phyloP scores from a whole-genome alignment of 371 early-diverging fungal species.

The Apophysomyces trapeziformis region DNA sequence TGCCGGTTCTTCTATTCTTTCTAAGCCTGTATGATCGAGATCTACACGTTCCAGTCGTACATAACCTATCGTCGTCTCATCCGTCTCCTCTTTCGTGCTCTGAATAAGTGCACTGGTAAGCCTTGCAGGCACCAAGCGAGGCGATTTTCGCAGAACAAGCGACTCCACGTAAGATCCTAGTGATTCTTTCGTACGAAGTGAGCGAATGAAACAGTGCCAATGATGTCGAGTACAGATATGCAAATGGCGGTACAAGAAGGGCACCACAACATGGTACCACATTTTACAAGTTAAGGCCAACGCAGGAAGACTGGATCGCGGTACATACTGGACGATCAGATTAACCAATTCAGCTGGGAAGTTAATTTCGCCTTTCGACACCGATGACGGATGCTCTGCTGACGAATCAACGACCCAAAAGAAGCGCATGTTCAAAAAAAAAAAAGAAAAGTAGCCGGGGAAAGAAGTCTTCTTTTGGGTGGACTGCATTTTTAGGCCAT shows the following conservation, averaged over 20 bases:
- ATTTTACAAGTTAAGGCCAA: constrained; percentile 21
- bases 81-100: constrained; percentile 22
- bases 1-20: constrained; percentile 20
- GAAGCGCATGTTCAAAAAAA: constrained; percentile 5
- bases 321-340: constrained; percentile 26
- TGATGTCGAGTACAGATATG: constrained; percentile 37
- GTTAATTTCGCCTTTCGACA: background rate
- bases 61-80: constrained; percentile 27
- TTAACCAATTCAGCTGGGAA: constrained; percentile 40
- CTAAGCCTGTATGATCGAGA: constrained; percentile 37
- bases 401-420: background rate
- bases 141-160: constrained; percentile 39
- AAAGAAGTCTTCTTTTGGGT: background rate
- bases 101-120: constrained; percentile 22
- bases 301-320: constrained; percentile 30
- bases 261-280: constrained; percentile 41
- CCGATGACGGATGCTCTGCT: background rate
- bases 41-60: constrained; percentile 33
- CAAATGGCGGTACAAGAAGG: constrained; percentile 37
- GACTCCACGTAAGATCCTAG: constrained; percentile 26
- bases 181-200: constrained; percentile 13
- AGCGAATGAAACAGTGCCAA: constrained; percentile 29
- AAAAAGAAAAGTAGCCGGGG: background rate
- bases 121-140: constrained; percentile 30
- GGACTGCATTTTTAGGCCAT: background rate